Evolutionary conservation across 1,139 yeast genomes (phyloP).

Genomic region (Suhomyces bolitotheri): DNA sequence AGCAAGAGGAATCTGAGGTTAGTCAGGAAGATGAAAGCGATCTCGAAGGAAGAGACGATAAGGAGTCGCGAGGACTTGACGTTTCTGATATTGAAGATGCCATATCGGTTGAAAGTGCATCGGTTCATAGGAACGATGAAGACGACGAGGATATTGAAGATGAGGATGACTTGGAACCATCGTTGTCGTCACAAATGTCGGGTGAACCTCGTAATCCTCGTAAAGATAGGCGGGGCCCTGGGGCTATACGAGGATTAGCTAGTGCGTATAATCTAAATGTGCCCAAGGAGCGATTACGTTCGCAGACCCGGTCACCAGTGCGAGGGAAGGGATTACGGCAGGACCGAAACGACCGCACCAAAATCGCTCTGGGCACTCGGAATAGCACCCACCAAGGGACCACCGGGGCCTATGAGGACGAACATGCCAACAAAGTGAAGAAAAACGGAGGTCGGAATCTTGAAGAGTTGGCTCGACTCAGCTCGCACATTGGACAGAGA

Average conservation of each 20-base stretch:
- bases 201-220: background rate
- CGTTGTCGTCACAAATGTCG: too few species aligned
- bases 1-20: slow-evolving; percentile 11
- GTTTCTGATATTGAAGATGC: slow-evolving; percentile 22
- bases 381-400: background rate
- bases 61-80: slow-evolving; percentile 16
- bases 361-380: background rate
- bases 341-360: background rate
- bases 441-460: slow-evolving; percentile 13
- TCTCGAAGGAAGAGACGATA: slow-evolving; percentile 22
- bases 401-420: slow-evolving; percentile 10
- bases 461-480: slow-evolving; percentile 10
- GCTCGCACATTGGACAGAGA: slow-evolving; percentile 15
- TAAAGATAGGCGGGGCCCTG: slow-evolving; percentile 6
- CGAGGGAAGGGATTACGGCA: background rate
- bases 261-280: background rate
- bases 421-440: slow-evolving; percentile 11
- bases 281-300: slow-evolving; percentile 2
- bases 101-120: slow-evolving; percentile 18
- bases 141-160: slow-evolving; percentile 14
- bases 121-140: slow-evolving; percentile 16
- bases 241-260: slow-evolving; percentile 2
- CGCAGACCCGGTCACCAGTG: slow-evolving; percentile 5
- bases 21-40: slow-evolving; percentile 28
- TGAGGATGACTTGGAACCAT: background rate